These are phyloP conservation scores for Colletotrichum sp. DNA, from an alignment of 2,329 filamentous ascomycete genomes.

Conservation along the genomic window DNA sequence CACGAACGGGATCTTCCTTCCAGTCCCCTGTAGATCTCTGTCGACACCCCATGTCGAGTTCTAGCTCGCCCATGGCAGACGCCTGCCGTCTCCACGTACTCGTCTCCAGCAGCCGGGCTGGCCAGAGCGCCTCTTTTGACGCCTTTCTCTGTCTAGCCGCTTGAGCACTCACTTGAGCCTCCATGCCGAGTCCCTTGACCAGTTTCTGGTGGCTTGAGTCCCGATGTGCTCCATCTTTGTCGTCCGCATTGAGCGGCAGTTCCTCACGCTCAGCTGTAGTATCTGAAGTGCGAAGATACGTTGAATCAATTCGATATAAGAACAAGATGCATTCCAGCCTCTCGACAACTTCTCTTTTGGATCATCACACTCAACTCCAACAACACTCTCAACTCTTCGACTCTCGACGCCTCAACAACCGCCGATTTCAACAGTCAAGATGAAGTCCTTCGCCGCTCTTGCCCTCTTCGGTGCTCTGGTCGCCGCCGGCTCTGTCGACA, in stretches of 20 bases:
- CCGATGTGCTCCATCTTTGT: not conserved
- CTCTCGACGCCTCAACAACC: not conserved
- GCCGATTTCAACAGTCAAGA: conserved; percentile 22
- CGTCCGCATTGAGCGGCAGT: not conserved
- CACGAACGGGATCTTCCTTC: not conserved
- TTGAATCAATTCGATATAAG: not conserved
- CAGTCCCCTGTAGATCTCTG: not conserved
- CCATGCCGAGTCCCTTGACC: not conserved
- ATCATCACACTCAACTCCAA: not conserved
- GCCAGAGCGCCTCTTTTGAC: not conserved
- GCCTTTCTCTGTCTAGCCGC: not conserved
- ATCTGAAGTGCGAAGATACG: not conserved
- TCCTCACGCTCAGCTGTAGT: not conserved
- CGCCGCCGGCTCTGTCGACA: conserved; percentile 33
- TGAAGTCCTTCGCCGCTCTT: conserved; percentile 39
- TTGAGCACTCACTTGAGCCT: not conserved
- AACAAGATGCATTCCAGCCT: not conserved
- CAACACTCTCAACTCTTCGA: not conserved
- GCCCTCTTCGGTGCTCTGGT: conserved; percentile 38
- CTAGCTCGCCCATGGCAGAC: not conserved
- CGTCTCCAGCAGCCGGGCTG: not conserved
- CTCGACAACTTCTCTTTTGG: not conserved
- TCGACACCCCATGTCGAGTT: not conserved
- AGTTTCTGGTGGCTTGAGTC: not conserved
- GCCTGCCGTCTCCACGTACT: not conserved